Base-by-base conservation (phyloP, 2,329 filamentous ascomycete species). In the Cordyceps cateniannulata region DNA sequence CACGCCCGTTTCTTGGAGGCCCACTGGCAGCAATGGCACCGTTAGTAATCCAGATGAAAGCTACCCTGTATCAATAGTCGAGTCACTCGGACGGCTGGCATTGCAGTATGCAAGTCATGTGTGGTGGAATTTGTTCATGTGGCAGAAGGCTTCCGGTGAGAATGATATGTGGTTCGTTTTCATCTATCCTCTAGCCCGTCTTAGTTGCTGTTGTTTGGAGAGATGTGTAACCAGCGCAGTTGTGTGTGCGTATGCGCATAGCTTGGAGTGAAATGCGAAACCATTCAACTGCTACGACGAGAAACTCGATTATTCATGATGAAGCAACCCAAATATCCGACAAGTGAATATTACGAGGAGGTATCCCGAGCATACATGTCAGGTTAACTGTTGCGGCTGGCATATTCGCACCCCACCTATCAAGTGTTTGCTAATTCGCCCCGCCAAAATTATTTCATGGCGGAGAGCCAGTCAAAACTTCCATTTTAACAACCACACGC, bases 381-480 rank as follows among this genome's bases (percentile, higher is more conserved):
- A 35, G 3, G 8, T 35, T 35, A 12, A 35, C 32, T 35, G 8
- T 4, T 35, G 9, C 32, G 10, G 10, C 32, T 35, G n/a, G 42
- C 18, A 45, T 8, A 6, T 8, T 10, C 18, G 3, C 57, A 60
- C 22, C 50, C 58, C 50, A 57, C 53, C 59, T 52, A 61, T 52
- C 64, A 44, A 62, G 50, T 14, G 40, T n/a, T 18, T 54, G 64
- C 55, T 62, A 55, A 51, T 59, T 61, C 60, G 62, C 64, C 64
- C 64, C 64, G 62, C 63, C 63, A 65, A 65, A 65, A 59, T 65
- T 62, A 62, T 65, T 65, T 58, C 58, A 58, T 65, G 63, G 64
- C 63, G 63, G 64, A 63, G 64, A 62, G 57, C 45, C 44, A 45
- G 51, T 51, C 59, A 59, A 27, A 49, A 53, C 32, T 35, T 48